Evolutionary conservation across 2,329 filamentous ascomycete species (phyloP), one percentile per base, ranked within the genome.

Genomic region (Diaporthe destruens): DNA sequence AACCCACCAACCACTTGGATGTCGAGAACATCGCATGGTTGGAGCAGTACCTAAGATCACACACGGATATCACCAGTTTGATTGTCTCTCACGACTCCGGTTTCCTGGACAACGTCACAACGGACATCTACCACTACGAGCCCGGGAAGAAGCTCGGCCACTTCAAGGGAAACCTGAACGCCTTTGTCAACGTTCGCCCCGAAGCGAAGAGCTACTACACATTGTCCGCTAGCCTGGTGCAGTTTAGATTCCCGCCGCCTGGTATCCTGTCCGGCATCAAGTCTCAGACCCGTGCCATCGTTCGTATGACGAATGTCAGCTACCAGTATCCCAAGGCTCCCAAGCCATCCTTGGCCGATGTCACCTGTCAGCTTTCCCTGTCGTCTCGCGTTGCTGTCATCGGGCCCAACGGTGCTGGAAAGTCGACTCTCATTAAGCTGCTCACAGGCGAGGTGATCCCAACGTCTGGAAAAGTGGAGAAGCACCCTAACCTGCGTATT

Each of bases 141-240:
- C 90, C 90, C 34, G 90, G 92, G 83, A 99, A 99, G 91, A 99
- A 98, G 87, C 89, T 99, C 39, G 91, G 91, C 29, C 92, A 90
- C 84, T 96, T 94, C 89, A 93, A 92, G 85, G 94, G 94, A 76
- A 96, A 96, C 83, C 86, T 96, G 72, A 90, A 90, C 25, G 91
- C 87, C 44, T 98, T 99, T 80, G 96, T 99, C 81, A 89, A 93
- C 84, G 86, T 94, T 77, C 94, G 94, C 80, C 96, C 96, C 16
- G 96, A 98, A 85, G 96, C 93, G 74, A 98, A 97, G 89, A 95
- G 93, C 81, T 99, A 99, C 87, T 99, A 99, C 86, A 98, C 95
- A 8, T 90, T 99, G 69, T 96, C 95, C 9, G 93, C 92, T 39
- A 93, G 93, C 70, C 91, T 93, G 77, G 93, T 97, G 7, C 93